These are phyloP conservation scores for Papiliotrema laurentii DNA, from an alignment of 1,284 basidiomycete species.

Conservation along the genomic window DNA sequence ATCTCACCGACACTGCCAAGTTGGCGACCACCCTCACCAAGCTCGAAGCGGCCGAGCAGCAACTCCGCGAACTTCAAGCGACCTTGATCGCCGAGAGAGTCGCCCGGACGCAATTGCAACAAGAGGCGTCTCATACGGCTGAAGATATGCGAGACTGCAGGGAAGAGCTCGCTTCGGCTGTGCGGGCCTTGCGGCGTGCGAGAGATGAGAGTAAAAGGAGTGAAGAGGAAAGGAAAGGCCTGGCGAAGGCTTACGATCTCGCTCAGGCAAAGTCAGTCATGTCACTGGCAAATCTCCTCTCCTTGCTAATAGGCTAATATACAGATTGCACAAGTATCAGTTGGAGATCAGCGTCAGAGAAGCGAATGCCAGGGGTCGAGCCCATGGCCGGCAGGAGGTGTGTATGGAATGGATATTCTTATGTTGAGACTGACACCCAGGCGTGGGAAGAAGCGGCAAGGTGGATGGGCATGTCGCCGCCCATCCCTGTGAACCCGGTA, in stretches of 20 bases:
- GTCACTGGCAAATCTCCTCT: background rate
- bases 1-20: conserved; percentile 16
- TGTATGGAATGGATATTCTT: too few species aligned
- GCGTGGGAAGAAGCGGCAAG: conserved; percentile 44
- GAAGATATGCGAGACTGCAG: conserved; percentile 35
- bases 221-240: conserved; percentile 40
- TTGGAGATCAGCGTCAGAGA: conserved; percentile 41
- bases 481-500: conserved; percentile 38
- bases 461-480: conserved; percentile 40
- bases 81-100: conserved; percentile 42
- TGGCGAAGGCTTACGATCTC: conserved; percentile 36
- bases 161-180: conserved; percentile 37
- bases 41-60: conserved; percentile 29
- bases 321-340: conserved; percentile 36
- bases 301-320: background rate
- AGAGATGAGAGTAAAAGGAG: conserved; percentile 38
- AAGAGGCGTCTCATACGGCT: conserved; percentile 12
- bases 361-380: conserved; percentile 35
- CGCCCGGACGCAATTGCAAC: conserved; percentile 30
- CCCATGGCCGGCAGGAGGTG: conserved; percentile 42
- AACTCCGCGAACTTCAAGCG: conserved; percentile 41
- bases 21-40: conserved; percentile 26
- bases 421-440: conserved; percentile 11
- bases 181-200: conserved; percentile 33
- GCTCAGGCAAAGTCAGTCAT: conserved; percentile 34